Evolutionary conservation across 192 early-diverging fungal species (phyloP).

Genomic region (Helicostylum pulchrum): DNA sequence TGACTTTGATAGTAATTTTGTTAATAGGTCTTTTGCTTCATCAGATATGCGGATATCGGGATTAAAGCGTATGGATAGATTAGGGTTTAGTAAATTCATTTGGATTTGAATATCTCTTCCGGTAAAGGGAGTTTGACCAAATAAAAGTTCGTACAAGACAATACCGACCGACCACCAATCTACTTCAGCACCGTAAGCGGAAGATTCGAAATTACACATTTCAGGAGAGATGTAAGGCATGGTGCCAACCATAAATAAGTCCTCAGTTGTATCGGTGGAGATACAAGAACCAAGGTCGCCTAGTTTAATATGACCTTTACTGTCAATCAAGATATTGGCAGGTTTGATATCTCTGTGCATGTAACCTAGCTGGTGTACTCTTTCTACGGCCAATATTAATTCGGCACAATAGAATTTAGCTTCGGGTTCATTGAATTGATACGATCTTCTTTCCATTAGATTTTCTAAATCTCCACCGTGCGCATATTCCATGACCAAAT

Average conservation of each 20-base stretch:
- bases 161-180: constrained; percentile 92
- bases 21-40: constrained; percentile 70
- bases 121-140: neutral
- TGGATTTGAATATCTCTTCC: neutral
- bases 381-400: constrained; percentile 77
- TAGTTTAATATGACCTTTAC: constrained; percentile 58
- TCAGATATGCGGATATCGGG: constrained; percentile 54
- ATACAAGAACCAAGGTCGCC: constrained; percentile 78
- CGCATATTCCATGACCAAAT: constrained; percentile 96
- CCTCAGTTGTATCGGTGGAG: constrained; percentile 39
- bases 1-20: constrained; percentile 60
- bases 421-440: constrained; percentile 66
- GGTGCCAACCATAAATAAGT: constrained; percentile 44
- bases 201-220: constrained; percentile 79
- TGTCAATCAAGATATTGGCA: constrained; percentile 61
- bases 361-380: constrained; percentile 82
- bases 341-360: constrained; percentile 82
- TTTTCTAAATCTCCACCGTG: constrained; percentile 94
- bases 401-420: constrained; percentile 89
- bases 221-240: constrained; percentile 96
- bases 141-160: constrained; percentile 79
- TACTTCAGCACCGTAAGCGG: constrained; percentile 67
- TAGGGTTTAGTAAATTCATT: neutral
- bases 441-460: constrained; percentile 84
- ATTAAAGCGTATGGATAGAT: constrained; percentile 17